Evolutionary conservation across 768 basidiomycete genomes (phyloP), one percentile per base, ranked within the genome.

Genomic region (Boletus eberwhitei): DNA sequence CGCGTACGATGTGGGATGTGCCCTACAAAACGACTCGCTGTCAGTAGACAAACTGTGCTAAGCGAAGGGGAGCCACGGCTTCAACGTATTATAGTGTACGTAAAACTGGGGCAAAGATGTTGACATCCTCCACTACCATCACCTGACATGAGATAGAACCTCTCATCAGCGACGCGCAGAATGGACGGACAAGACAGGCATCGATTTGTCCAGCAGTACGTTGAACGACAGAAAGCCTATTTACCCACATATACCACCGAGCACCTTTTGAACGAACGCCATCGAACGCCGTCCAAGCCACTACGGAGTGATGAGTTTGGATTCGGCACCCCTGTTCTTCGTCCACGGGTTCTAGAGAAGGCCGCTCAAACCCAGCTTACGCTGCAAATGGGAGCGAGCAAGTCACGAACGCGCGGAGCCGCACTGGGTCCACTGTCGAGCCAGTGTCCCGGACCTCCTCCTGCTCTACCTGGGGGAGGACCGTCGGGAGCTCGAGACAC

Each of bases 321-420:
- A 5, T 80, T 85, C 58, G 77, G 72, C 37, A 86, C 83, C 11
- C 85, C 84, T 17, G 66, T 85, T 32, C 72, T 86, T 36, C 79
- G 77, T 57, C 74, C 84, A 34, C 78, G 85, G 8, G 59, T 58
- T 12, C 56, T 52, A 29, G 66, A 64, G 45, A 32, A 54, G 14
- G 12, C n/a, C 36, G 3, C 36, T 31, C 46, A 29, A 41, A 14
- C 50, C n/a, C 51, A 63, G 48, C 42, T 8, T 38, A 19, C 50
- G 24, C 24, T 8, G 7, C 42, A 48, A 13, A 31, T 34, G 26
- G 49, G 29, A 49, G 35, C 44, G n/a, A 48, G 26, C 43, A 31
- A 21, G 32, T 37, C 52, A 22, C 43, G 39, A 29, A 29, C 41
- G 19, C 48, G 16, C 45, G 37, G 16, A 22, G 35, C 29, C 19